Evolutionary conservation across 352 stramenopile species (phyloP).

Genomic region (Phytophthora sojae): DNA sequence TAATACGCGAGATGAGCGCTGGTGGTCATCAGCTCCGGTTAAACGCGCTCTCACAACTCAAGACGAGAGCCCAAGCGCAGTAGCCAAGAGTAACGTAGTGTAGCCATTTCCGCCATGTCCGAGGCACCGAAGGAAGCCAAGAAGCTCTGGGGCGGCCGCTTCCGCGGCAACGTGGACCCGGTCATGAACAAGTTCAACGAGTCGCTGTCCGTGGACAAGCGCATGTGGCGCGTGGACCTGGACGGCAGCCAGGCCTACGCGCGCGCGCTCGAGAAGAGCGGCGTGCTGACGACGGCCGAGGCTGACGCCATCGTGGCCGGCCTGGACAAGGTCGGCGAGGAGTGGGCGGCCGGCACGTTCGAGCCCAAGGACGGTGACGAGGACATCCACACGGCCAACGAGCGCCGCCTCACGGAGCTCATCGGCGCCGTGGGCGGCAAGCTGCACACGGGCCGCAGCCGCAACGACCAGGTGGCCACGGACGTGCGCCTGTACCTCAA

Average conservation of each 20-base stretch:
- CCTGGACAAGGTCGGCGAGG: constrained; percentile 39
- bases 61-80: not conserved
- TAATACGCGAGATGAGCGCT: no score
- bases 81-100: not conserved
- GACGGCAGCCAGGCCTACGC: constrained; percentile 97
- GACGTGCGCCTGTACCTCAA: constrained; percentile 97
- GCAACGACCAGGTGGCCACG: constrained; percentile 99
- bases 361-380: constrained; percentile 95
- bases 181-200: constrained; percentile 99
- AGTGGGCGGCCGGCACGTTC: constrained; percentile 65
- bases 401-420: constrained; percentile 97
- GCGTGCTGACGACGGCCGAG: constrained; percentile 95
- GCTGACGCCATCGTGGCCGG: constrained; percentile 44
- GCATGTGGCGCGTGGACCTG: constrained; percentile 98
- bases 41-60: constrained; percentile 15
- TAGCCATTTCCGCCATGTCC: constrained; percentile 23
- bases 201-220: constrained; percentile 97
- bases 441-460: constrained; percentile 95
- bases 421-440: constrained; percentile 97
- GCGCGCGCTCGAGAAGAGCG: constrained; percentile 86
- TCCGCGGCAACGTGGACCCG: constrained; percentile 96
- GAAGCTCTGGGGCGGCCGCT: constrained; percentile 93
- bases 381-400: constrained; percentile 99
- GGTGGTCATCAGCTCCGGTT: no score
- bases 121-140: constrained; percentile 57